Base-by-base conservation (phyloP, 805 yeast genomes). In the Cyberlindnera lachancei region DNA sequence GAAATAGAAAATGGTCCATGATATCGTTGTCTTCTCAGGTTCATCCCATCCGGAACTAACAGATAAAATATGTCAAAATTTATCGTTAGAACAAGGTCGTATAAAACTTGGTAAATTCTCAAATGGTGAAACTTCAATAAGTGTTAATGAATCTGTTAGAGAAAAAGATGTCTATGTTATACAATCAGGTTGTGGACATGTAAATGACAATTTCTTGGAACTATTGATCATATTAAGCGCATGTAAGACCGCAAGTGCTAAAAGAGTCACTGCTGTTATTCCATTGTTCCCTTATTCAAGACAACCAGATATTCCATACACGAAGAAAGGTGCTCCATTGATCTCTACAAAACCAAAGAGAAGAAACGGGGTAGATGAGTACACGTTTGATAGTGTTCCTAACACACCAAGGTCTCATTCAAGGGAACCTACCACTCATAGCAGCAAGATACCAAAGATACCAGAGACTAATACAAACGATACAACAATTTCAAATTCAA, bases 131-230 rank as follows among this genome's bases (percentile, higher is more conserved):
- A 88, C 95, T 4, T 78, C 90, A 18, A 85, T 92, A 37, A 81
- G 79, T 35, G 74, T 92, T 35, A 69, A 70, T 34, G 94, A 87
- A 49, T 82, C 95, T 10, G 97, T 92, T 16, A 71, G 99, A 52
- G 97, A 88, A 44, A 92, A 92, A 58, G 96, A 92, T 55, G 97
- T 92, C 6, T 92, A 81, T 84, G 87, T 86, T 44, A 80, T 90
- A 41, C 95, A 88, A 54, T 76, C 87, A 12, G 94, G 95, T 3
- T 81, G 94, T 18, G 81, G 88, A 9, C 71, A 80, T 31, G 59
- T 76, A 36, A 92, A 92, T 53, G 98, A 92, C 52, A 90, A 85
- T 53, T 84, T 92, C 39, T 84, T 92, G 94, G 99, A 92, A 61
- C 65, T 92, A 44, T 66, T 92, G 52, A 90, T 94, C 41, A 71